Base-by-base conservation (phyloP, 441 rosid genomes). In the Daphne laureola region DNA sequence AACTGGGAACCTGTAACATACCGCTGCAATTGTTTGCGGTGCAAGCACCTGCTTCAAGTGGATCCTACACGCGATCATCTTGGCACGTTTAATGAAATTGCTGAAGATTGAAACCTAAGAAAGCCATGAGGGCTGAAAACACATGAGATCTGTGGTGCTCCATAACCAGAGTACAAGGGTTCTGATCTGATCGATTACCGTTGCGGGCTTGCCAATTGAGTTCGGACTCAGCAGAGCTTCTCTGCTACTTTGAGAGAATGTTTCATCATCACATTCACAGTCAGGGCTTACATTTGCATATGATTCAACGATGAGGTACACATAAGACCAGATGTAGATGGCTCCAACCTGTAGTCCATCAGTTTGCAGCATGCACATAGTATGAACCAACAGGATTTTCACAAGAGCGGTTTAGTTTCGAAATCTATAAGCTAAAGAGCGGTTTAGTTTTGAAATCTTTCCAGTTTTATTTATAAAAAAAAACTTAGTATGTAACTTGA, bases 1-100 rank as follows among this genome's bases (percentile, higher is more conserved):
- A 26, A 47, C 45, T 21, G 11, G 11, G 14, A 8, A 59, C 50
- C 8, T 45, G 48, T 26, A 49, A 16, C 79, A 46, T 70, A 90
- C 96, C 69, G 76, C 92, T 68, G 70, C 96, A 51, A 67, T 58
- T 16, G 92, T 87, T 13, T 95, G 80, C 70, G 98, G 96, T 44
- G 95, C 88, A 71, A 90, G 69, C 45, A 90, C 31, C 14, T 71
- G 46, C 73, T 70, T 59, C 52, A 79, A 72, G 57, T 78, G 87
- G 53, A 79, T 61, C 49, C 53, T 71, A 43, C 53, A 70, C 12
- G 69, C 43, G 57, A 67, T 13, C 14, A 12, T 55, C 43, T 8
- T 23, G 17, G 80, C 25, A 45, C 55, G 44, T 64, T 45, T 62
- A 64, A 61, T 78, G 25, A 74, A 46, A 60, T 67, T 67, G 41